Evolutionary conservation across 2,329 filamentous ascomycete genomes (phyloP), one percentile per base, ranked within the genome.

Genomic region (Hypoxylon rubiginosum): DNA sequence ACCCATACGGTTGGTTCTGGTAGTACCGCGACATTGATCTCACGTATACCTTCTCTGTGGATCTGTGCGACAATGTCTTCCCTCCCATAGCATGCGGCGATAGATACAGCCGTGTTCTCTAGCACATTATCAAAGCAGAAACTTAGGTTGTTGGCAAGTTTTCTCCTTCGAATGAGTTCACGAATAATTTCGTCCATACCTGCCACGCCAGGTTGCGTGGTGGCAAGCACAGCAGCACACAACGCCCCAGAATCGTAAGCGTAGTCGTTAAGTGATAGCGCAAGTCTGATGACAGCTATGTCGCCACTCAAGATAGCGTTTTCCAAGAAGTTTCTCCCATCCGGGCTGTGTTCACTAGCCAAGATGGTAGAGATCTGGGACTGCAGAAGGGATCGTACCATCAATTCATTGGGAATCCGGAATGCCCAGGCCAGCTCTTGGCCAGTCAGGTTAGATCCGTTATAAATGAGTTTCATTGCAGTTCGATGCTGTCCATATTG

Each of bases 301-400:
- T 45, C 28, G 24, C 32, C 5, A 21, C 56, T 58, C 24, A 58
- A 17, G 13, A 52, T 45, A 6, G 56, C 46, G 39, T 52, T 58
- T 21, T 58, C 56, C 34, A 58, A 24, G 34, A 52, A 52, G 48
- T 21, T 58, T 58, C 56, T 58, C 24, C 56, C 56, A 52, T 58
- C 46, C n/a, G n/a, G 15, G 17, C 56, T 52, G 4, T 34, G 21
- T 11, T 45, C 46, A 1, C n/a, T 26, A 15, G 41, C 13, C 32
- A 43, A 45, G n/a, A 17, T 24, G 10, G 4, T n/a, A 17, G 36
- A 39, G 24, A 15, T 11, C 17, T 45, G 32, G 9, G 34, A 30
- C 13, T 7, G 13, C 9, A 50, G 8, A 26, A 58, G 6, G 13
- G 32, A 51, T 24, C 24, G 32, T 24, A 58, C 19, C 36, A 13